Percentiles rank a stretch among this genome's conserved stretches.
Evolutionary conservation across 257 asterid species (phyloP).

Genomic region (Plectranthus barbatus): DNA sequence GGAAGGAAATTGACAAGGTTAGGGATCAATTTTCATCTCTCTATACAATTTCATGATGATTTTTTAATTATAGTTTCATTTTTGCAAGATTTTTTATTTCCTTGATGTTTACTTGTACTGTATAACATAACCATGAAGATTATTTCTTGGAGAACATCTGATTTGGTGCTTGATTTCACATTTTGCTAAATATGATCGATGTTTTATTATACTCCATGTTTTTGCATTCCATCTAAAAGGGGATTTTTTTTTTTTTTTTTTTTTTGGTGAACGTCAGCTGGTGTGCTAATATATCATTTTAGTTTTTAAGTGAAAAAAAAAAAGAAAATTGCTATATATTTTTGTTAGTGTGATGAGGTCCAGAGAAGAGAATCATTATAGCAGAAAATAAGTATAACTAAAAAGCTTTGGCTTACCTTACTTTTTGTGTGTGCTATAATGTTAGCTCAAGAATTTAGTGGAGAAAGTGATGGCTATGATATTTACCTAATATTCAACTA

Average conservation of each 20-base stretch:
- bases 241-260: not conserved
- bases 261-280: not conserved
- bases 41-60: not conserved
- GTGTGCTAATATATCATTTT: not conserved
- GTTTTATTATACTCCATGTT: too few relatives aligned
- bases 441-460: not conserved
- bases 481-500: too few relatives aligned
- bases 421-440: not conserved
- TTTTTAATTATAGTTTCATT: not conserved
- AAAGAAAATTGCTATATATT: not conserved
- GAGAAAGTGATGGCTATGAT: not conserved
- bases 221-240: not conserved
- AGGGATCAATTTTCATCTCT: not conserved
- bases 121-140: not conserved
- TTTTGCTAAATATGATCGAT: not conserved
- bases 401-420: not conserved
- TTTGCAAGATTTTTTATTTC: not conserved
- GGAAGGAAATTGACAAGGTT: slow-evolving; percentile 1
- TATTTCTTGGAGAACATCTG: not conserved
- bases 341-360: not conserved
- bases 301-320: not conserved
- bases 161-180: slow-evolving; percentile 2
- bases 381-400: not conserved
- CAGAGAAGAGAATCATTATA: not conserved
- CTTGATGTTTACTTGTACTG: not conserved